Evolutionary conservation across 768 basidiomycete species (phyloP).

Genomic region (Pholiota conissans): DNA sequence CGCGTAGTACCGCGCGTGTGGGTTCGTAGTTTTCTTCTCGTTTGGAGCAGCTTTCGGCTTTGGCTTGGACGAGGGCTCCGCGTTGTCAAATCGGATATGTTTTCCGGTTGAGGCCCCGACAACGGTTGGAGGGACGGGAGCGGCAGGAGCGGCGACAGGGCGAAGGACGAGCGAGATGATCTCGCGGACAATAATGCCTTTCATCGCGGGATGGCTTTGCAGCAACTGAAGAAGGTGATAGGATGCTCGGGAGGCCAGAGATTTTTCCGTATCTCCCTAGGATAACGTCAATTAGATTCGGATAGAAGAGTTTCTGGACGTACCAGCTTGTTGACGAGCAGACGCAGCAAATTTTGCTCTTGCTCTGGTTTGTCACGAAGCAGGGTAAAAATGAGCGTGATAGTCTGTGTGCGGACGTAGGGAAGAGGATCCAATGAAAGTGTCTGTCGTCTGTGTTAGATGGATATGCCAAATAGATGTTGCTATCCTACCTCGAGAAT

Average conservation of each 20-base stretch:
- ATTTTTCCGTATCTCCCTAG: conserved; percentile 87
- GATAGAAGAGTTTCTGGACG: conserved; percentile 19
- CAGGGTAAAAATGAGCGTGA: conserved; percentile 76
- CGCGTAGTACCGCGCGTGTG: conserved; percentile 89
- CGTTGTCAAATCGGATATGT: conserved; percentile 55
- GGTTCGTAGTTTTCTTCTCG: conserved; percentile 48
- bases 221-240: conserved; percentile 87
- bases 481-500: conserved; percentile 71
- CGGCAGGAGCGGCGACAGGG: conserved; percentile 42
- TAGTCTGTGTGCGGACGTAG: conserved; percentile 85
- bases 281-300: background rate
- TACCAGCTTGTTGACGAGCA: conserved; percentile 94
- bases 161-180: conserved; percentile 77
- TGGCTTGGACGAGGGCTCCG: conserved; percentile 26
- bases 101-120: conserved; percentile 28
- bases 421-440: conserved; percentile 83
- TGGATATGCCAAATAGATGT: background rate
- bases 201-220: conserved; percentile 93
- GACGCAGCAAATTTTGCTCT: conserved; percentile 90
- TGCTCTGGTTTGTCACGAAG: conserved; percentile 93
- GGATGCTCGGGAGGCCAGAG: conserved; percentile 87
- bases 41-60: conserved; percentile 30
- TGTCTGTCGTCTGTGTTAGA: conserved; percentile 39
- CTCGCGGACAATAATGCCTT: conserved; percentile 84
- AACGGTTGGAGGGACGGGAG: conserved; percentile 24